Base-by-base conservation (phyloP, 257 asterid genomes). In the Verbascum thapsus region DNA sequence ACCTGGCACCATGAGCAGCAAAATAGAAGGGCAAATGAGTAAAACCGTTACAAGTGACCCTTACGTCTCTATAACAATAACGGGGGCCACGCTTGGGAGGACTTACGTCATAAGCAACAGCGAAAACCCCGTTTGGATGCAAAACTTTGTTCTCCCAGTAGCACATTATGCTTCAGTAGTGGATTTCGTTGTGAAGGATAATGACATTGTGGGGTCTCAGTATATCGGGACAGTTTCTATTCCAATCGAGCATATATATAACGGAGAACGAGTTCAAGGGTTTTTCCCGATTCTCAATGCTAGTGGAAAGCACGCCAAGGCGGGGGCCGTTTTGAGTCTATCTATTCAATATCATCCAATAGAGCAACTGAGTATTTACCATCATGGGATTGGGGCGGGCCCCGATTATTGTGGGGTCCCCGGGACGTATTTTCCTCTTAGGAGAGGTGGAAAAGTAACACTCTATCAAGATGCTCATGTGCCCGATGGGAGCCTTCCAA, bases 401-500 rank as follows among this genome's bases (percentile, higher is more conserved):
- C 96, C 99, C 5, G 78, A 82, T 60, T 94, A 84, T 75, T 6
- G 10, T 15, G 99, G 98, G 43, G 98, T 90, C 58, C 94, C 87
- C 1, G 92, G 91, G 50, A 90, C 99, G 6, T 94, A 90, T 78
- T 94, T 90, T 74, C 99, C 99, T 1, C 89, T 94, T 66, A 80
- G 99, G 78, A 85, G 69, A 73, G 97, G 99, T 10, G 99, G 99
- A 66, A 81, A 63, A 1, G 92, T 94, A 52, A 90, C 78, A 35
- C 91, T 94, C 16, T 94, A 94, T 78, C 99, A 94, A 80, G 99
- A 94, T 86, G 97, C 99, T 56, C 99, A 94, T 74, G 96, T 82
- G 23, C 95, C 96, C 8, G 95, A 85, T 74, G 97, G 91, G 35
- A 67, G 61, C 75, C 88, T 94, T 39, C 99, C 95, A 3, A 81